Base-by-base conservation (phyloP, 192 early-diverging fungal genomes). In the Coemansia sp. region DNA sequence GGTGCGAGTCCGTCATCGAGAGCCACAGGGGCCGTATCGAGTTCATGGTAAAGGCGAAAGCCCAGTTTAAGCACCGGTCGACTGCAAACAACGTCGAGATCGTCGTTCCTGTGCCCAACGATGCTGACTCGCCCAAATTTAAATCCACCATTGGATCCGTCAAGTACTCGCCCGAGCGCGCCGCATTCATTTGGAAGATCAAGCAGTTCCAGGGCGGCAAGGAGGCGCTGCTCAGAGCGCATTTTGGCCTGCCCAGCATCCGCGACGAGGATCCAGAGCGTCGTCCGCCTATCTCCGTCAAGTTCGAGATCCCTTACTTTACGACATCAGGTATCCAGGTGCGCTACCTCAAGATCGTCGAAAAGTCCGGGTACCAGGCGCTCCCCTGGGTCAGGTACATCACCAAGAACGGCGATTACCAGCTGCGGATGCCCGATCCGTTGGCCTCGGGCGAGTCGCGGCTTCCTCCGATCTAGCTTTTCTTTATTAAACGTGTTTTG, bases 11-110 rank as follows among this genome's bases (percentile, higher is more conserved):
- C 14, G 79, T 91, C 13, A 85, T 93, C 32, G 91, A 93, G 74
- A 93, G 85, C 59, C 93, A 98, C 76, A 88, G 92, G 45, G 94
- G 94, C 23, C 86, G 97, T 48, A 88, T 98, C 62, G 97, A 99
- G 79, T 97, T 92, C 71, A 89, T 97, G 88, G 88, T 99, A 79
- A 90, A 97, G 87, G 97, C 95, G 45, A 95, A 89, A 71, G 95
- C 92, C 20, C 96, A 97, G 80, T 99, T 99, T 77, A 99, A 99
- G 85, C 90, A 92, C 59, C 85, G 94, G 36, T 97, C 95, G 32
- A 92, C 95, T 6, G 97, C 97, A 17, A 99, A 96, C 65, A 96
- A 97, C 76, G 97, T 99, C 14, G 95, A 97, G 80, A 98, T 99
- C 58, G 75, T 89, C 55, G 91, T 99, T 14, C 97, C 97, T n/a